A percentile compares a stretch with the other conserved stretches of the same genome.
Evolutionary conservation across 257 asterid species (phyloP).

Genomic region (Datura wrightii): DNA sequence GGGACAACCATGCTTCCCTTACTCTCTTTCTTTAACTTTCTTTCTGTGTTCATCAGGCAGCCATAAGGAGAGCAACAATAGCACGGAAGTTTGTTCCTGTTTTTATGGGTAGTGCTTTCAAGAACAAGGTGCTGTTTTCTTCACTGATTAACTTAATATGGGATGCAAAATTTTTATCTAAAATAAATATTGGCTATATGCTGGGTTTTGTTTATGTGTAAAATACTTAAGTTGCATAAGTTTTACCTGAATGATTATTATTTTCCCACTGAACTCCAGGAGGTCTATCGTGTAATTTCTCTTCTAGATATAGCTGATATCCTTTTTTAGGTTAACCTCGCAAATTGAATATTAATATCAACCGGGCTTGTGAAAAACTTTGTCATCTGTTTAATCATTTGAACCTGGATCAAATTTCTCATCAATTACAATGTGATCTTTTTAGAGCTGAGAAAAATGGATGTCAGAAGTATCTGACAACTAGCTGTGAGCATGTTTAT

Average conservation of each 20-base stretch:
- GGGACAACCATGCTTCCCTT: neutral
- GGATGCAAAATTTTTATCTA: neutral
- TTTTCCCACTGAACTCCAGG: neutral
- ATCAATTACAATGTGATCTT: neutral
- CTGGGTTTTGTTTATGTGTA: neutral
- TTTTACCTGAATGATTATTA: neutral
- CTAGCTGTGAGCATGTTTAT: neutral
- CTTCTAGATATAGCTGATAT: neutral
- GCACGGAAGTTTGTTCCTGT: conserved; percentile 90
- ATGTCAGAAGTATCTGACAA: neutral
- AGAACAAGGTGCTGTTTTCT: conserved; percentile 74
- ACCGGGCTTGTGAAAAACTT: neutral
- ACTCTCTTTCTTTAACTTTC: neutral
- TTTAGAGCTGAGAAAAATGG: neutral
- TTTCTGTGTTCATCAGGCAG: conserved; percentile 61
- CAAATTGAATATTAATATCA: neutral
- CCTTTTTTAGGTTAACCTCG: neutral
- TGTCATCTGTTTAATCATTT: neutral
- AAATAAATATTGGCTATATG: conserved; percentile 12
- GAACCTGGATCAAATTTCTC: conserved; percentile 13
- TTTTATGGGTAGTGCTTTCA: conserved; percentile 99
- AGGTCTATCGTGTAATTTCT: neutral
- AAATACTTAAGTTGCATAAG: neutral
- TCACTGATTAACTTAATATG: conserved; percentile 29
- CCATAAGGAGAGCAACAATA: conserved; percentile 90